Base-by-base conservation (phyloP, 176 grass and related monocot genomes). In the Juncus inflexus region DNA sequence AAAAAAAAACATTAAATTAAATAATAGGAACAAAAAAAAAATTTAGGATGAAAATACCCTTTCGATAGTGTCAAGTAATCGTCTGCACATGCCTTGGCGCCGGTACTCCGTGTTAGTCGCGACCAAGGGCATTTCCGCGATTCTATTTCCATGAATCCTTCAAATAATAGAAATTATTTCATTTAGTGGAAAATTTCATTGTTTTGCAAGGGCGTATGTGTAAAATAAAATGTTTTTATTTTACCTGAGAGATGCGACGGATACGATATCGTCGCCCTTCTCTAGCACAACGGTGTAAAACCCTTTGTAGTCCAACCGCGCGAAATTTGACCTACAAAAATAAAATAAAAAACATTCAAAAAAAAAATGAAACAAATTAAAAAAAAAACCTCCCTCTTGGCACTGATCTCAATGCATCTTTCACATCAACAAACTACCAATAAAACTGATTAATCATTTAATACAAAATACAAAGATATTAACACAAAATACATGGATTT, bases 271-370 rank as follows among this genome's bases (percentile, higher is more conserved):
- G 40, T 97, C 92, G 76, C 90, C 81, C 61, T 72, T 89, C 69
- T 97, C 92, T 72, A 97, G 64, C n/a, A 86, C 85, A 19, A 89
- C 72, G 36, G 92, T 97, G 66, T 88, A 91, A 69, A 97, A 97
- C 2, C 92, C 79, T 75, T 91, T 89, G 78, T 86, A 76, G 78
- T 97, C 78, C 74, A 91, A 75, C 78, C 86, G 84, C 56, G 86
- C 55, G 67, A 91, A 77, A 11, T 91, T 77, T 66, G 87, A 91
- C 84, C 92, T 97, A 84, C 80, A 73, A 42, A 77, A 74, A 70
- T 77, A 66, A 58, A 42, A 7, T 40, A 12, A 6, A 12, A 37
- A 67, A 55, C 66, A 70, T 38, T 28, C n/a, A 7, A 50, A 12
- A 5, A 12, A 37, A 67, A 55, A 72, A 70, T 38, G 8, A 56